Conservation (phyloP, 371 early-diverging fungal genomes). For the Apophysomyces trapeziformis region DNA sequence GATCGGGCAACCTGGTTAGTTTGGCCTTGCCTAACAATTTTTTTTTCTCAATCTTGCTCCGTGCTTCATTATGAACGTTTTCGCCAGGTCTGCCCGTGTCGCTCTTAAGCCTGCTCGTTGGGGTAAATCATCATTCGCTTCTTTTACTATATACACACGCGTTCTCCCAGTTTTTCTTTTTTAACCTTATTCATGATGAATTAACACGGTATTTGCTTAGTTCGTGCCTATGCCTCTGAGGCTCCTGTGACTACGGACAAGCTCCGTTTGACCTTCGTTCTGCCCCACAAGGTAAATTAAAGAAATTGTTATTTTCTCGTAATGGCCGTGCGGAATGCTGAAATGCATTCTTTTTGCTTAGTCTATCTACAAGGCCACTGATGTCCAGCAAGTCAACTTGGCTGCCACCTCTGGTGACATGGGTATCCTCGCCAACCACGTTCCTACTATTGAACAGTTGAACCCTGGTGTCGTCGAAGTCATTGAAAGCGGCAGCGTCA, state of each 20-base stretch:
- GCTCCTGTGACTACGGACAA: conserved; percentile 64
- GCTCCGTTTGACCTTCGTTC: conserved; percentile 87
- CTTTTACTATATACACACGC: too few species aligned
- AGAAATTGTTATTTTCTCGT: background rate
- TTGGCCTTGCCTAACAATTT: too few species aligned
- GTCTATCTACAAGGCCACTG: conserved; percentile 75
- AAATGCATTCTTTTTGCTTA: conserved; percentile 17
- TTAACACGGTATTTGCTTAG: conserved; percentile 26
- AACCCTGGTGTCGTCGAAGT: conserved; percentile 93
- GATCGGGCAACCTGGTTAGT: too few species aligned
- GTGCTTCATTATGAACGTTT: too few species aligned
- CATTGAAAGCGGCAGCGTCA: conserved; percentile 72
- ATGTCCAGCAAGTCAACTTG: conserved; percentile 94
- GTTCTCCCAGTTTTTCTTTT: too few species aligned
- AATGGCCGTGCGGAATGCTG: background rate
- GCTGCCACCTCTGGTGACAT: conserved; percentile 94
- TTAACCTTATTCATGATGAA: too few species aligned
- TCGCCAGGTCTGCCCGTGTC: too few species aligned
- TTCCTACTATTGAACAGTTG: conserved; percentile 95
- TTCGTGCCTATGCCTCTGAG: conserved; percentile 79
- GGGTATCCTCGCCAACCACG: conserved; percentile 98
- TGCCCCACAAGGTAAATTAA: conserved; percentile 85
- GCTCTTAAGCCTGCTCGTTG: too few species aligned
- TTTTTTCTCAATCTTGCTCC: too few species aligned
- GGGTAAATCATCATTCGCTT: too few species aligned